These are phyloP conservation scores for Xylaria sp. DNA, from an alignment of 2,329 filamentous ascomycete species.

Conservation along the genomic window DNA sequence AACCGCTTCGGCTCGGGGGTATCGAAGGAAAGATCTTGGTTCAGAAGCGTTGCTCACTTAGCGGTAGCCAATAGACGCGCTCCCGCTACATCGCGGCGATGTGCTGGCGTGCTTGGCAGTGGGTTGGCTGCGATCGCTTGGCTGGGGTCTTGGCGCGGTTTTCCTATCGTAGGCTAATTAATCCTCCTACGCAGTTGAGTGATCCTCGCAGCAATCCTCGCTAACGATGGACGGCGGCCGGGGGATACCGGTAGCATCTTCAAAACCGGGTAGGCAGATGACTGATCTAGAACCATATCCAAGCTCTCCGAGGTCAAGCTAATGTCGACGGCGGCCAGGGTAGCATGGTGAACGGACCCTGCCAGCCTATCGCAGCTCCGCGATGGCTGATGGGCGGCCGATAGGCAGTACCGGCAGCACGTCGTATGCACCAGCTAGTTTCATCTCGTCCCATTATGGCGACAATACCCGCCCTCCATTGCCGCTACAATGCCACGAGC, in stretches of 20 bases:
- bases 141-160: conserved; percentile 1
- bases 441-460: conserved; percentile 21
- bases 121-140: not conserved
- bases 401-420: conserved; percentile 15
- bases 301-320: conserved; percentile 10
- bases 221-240: not conserved
- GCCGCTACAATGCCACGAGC: conserved; percentile 13
- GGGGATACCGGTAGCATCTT: conserved; percentile 4
- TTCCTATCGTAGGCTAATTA: conserved; percentile 4
- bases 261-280: conserved; percentile 19
- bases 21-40: conserved; percentile 11
- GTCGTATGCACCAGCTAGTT: conserved; percentile 17
- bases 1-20: conserved; percentile 1
- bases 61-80: not conserved
- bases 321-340: conserved; percentile 15
- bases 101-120: conserved; percentile 14
- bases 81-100: conserved; percentile 11
- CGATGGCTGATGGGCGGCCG: conserved; percentile 2
- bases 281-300: conserved; percentile 20
- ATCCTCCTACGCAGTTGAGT: not conserved
- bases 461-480: conserved; percentile 16
- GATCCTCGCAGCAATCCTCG: not conserved
- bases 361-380: conserved; percentile 20
- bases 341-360: conserved; percentile 13
- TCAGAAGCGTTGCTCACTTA: conserved; percentile 4